Percentiles rank a stretch among this genome's conserved stretches.
Conservation (phyloP, 2,329 filamentous ascomycete species). For the Pseudogymnoascus verrucosus region DNA sequence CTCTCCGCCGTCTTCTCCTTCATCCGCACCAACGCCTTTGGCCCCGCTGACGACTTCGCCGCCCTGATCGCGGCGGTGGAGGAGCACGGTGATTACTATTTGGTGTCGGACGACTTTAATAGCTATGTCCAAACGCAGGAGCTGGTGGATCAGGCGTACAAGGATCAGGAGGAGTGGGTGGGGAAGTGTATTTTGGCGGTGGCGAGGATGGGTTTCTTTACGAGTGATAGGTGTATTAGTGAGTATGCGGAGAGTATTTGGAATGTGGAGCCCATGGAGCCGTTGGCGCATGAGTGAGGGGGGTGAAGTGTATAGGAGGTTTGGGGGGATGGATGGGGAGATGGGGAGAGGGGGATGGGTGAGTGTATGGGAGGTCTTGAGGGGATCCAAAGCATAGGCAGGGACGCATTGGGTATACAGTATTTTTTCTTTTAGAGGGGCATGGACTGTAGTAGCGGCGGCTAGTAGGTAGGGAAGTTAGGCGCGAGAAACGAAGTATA, state of each 20-base stretch:
- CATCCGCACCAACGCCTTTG: slow-evolving; percentile 76
- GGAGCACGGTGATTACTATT: slow-evolving; percentile 93
- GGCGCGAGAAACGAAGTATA: neutral
- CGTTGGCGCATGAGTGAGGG: neutral
- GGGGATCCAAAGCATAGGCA: neutral
- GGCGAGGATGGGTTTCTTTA: slow-evolving; percentile 95
- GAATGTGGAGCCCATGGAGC: slow-evolving; percentile 73
- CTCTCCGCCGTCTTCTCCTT: slow-evolving; percentile 74
- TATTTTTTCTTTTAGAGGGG: too few relatives aligned
- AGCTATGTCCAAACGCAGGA: slow-evolving; percentile 87
- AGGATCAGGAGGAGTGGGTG: slow-evolving; percentile 86
- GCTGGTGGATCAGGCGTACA: slow-evolving; percentile 86
- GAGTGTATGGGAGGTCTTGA: neutral
- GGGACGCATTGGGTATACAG: neutral
- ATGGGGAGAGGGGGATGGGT: neutral
- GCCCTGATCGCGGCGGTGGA: slow-evolving; percentile 77
- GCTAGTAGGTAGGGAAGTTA: neutral
- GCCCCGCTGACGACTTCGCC: slow-evolving; percentile 68
- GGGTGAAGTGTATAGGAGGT: neutral
- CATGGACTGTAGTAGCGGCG: neutral
- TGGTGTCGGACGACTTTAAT: slow-evolving; percentile 95
- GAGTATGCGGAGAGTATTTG: slow-evolving; percentile 97
- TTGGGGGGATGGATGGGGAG: neutral
- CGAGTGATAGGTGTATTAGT: slow-evolving; percentile 87
- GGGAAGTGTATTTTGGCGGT: slow-evolving; percentile 85